These are phyloP conservation scores for Chytriomyces sp. DNA, from an alignment of 192 early-diverging fungal genomes.

Conservation along the genomic window DNA sequence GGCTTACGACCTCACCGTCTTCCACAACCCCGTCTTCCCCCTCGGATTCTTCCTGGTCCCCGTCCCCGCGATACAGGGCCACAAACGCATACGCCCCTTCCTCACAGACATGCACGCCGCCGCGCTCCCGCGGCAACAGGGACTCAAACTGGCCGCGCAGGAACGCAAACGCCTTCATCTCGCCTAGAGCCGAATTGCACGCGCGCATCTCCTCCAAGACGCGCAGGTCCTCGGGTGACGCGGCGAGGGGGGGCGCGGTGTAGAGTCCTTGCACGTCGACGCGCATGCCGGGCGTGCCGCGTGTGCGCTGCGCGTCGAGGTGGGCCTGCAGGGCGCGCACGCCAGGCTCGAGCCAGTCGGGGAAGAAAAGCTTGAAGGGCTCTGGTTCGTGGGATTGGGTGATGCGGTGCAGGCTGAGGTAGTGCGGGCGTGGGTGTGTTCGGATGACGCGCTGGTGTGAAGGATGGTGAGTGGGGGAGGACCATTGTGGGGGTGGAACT, in stretches of 20 bases:
- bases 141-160: conserved; percentile 45
- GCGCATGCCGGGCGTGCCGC: conserved; percentile 7
- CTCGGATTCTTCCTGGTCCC: not conserved
- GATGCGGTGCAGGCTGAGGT: conserved; percentile 42
- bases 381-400: conserved; percentile 46
- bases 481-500: too few species aligned
- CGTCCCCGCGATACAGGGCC: conserved; percentile 50
- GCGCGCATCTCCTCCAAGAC: conserved; percentile 23
- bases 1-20: conserved; percentile 16
- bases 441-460: conserved; percentile 45
- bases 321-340: not conserved
- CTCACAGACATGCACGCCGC: conserved; percentile 45
- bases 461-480: too few species aligned
- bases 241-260: conserved; percentile 27
- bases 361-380: conserved; percentile 54
- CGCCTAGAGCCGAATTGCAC: conserved; percentile 39
- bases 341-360: conserved; percentile 45
- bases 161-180: conserved; percentile 47
- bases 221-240: too few species aligned
- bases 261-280: too few species aligned
- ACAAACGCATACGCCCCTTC: conserved; percentile 58
- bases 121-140: conserved; percentile 40
- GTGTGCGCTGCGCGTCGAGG: not conserved
- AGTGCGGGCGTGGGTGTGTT: conserved; percentile 37
- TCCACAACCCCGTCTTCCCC: conserved; percentile 21